Percentiles rank a stretch among this genome's conserved stretches.
These are phyloP conservation scores for Calonectria montana DNA, from an alignment of 2,329 filamentous ascomycete genomes.

Conservation along the genomic window DNA sequence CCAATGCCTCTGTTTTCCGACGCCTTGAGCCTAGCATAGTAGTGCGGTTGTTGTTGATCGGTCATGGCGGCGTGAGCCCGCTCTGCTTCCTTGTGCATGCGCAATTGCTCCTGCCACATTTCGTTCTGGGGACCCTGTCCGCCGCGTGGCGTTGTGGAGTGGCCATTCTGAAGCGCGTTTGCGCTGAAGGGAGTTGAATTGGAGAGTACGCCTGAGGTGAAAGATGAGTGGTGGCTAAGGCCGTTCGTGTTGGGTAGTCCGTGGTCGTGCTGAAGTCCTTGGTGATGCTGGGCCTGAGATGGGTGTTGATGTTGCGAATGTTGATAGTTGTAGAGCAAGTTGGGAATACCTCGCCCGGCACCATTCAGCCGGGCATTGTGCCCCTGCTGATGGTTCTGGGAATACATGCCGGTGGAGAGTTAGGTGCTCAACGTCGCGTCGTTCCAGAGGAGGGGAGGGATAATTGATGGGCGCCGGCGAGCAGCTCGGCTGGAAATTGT, in stretches of 20 bases:
- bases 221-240: slow-evolving; percentile 57
- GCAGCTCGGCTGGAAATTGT: slow-evolving; percentile 41
- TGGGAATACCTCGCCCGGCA: slow-evolving; percentile 66
- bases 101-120: slow-evolving; percentile 91
- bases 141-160: slow-evolving; percentile 59
- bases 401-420: slow-evolving; percentile 72
- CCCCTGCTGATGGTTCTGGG: slow-evolving; percentile 76
- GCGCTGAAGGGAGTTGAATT: slow-evolving; percentile 71
- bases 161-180: slow-evolving; percentile 68
- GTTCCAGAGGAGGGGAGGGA: slow-evolving; percentile 30
- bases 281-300: slow-evolving; percentile 73
- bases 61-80: slow-evolving; percentile 78
- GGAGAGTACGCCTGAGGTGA: slow-evolving; percentile 61
- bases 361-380: slow-evolving; percentile 80
- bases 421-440: slow-evolving; percentile 26
- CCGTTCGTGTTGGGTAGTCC: slow-evolving; percentile 65
- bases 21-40: slow-evolving; percentile 79
- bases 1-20: slow-evolving; percentile 75
- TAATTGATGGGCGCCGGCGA: slow-evolving; percentile 42
- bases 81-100: slow-evolving; percentile 81
- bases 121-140: slow-evolving; percentile 67
- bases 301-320: slow-evolving; percentile 72
- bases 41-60: slow-evolving; percentile 72
- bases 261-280: slow-evolving; percentile 70
- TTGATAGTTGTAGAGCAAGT: slow-evolving; percentile 77